Percentiles rank a stretch among this genome's conserved stretches.
Conservation (phyloP, 2,329 filamentous ascomycete species). For the Penicillium sp. region DNA sequence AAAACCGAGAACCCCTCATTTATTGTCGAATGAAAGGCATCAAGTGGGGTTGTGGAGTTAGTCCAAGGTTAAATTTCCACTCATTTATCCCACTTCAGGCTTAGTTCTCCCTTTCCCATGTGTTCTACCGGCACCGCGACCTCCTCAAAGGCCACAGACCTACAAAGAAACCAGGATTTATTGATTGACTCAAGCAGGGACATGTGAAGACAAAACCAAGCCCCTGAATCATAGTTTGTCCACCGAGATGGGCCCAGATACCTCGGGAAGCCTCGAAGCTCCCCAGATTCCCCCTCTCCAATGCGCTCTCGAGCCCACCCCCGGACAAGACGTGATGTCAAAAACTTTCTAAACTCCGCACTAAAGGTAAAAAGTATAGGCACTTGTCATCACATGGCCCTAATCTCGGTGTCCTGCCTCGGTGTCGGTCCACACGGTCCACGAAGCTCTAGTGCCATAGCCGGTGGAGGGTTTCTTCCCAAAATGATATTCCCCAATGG, state of each 20-base stretch:
- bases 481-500: conserved; percentile 13
- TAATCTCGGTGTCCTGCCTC: conserved; percentile 5
- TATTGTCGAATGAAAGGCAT: neutral
- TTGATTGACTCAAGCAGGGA: neutral
- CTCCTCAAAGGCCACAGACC: neutral
- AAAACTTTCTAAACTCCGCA: neutral
- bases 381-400: conserved; percentile 4
- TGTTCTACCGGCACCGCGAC: neutral
- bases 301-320: neutral
- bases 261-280: neutral
- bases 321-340: neutral
- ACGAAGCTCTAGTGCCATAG: conserved; percentile 11
- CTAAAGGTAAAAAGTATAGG: neutral
- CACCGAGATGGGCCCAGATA: neutral
- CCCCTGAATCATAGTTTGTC: neutral
- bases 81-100: neutral
- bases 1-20: neutral
- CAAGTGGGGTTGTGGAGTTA: neutral
- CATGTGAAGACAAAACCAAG: neutral
- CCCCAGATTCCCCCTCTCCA: neutral
- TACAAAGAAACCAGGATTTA: neutral
- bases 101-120: neutral
- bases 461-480: conserved; percentile 14
- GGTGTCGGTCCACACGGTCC: conserved; percentile 7
- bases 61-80: neutral